Conservation (phyloP, 257 asterid species). For the Coffea canephora region DNA sequence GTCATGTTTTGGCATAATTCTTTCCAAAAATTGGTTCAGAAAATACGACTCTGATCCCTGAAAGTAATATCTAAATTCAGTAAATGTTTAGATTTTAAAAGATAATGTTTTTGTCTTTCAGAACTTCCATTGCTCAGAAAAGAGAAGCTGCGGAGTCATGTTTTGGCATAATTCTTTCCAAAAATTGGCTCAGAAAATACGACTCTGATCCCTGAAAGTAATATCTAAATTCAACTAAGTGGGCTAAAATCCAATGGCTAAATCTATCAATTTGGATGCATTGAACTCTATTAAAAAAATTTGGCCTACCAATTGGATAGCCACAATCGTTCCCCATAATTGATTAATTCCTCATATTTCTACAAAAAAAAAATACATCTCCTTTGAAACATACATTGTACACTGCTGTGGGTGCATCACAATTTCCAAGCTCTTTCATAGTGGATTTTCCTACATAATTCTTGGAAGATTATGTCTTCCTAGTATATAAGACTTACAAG, state of each 20-base stretch:
- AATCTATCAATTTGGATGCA: not conserved
- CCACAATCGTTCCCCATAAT: not conserved
- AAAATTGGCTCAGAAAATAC: not conserved
- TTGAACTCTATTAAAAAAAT: not conserved
- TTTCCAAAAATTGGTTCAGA: not conserved
- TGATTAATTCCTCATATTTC: not conserved
- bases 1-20: not conserved
- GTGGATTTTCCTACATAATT: not conserved
- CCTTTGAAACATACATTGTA: not conserved
- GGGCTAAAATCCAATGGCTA: not conserved
- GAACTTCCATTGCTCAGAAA: slow-evolving; percentile 4
- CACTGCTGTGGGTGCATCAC: not conserved
- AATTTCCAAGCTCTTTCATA: not conserved
- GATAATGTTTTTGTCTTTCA: not conserved
- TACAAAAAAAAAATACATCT: not conserved
- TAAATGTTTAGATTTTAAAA: not conserved
- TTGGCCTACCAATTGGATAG: not conserved
- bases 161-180: not conserved
- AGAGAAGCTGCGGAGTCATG: not conserved
- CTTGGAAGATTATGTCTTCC: not conserved
- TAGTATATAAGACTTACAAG: not conserved
- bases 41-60: not conserved
- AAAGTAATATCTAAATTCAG: not conserved
- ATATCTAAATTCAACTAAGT: not conserved
- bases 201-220: not conserved